phyloP scores from a whole-genome alignment of 805 yeast species.

The Kodamaea lidongshanica region DNA sequence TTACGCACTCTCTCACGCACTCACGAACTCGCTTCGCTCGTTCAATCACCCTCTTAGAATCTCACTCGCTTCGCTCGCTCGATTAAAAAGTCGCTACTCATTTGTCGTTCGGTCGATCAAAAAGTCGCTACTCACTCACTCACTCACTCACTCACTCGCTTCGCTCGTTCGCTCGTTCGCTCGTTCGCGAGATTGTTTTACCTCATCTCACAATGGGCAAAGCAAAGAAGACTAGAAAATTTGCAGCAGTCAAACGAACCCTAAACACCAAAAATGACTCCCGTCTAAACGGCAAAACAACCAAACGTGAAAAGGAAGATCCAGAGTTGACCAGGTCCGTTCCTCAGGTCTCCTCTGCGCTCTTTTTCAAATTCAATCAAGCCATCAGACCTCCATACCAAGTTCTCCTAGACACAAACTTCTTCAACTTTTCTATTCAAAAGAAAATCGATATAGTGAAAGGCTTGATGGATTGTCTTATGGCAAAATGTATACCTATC shows the following conservation, averaged over 20 bases:
- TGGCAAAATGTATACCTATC: slow-evolving; percentile 92
- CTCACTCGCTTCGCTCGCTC: no score
- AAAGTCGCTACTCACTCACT: no score
- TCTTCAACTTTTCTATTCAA: slow-evolving; percentile 92
- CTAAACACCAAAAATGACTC: slow-evolving; percentile 62
- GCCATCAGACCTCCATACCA: slow-evolving; percentile 98
- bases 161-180: no score
- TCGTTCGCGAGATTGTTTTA: no score
- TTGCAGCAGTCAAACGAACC: slow-evolving; percentile 85
- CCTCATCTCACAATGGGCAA: slow-evolving; percentile 65
- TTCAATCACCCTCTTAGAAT: no score
- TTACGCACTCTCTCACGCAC: no score
- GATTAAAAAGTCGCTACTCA: no score
- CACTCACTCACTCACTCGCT: no score
- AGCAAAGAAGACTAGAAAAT: slow-evolving; percentile 94
- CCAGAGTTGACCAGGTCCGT: slow-evolving; percentile 51
- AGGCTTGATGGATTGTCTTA: slow-evolving; percentile 93
- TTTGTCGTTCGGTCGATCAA: no score
- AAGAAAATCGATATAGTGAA: slow-evolving; percentile 91
- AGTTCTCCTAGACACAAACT: slow-evolving; percentile 91
- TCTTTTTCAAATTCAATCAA: slow-evolving; percentile 89
- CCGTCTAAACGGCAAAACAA: slow-evolving; percentile 37
- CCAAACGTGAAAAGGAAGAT: slow-evolving; percentile 43
- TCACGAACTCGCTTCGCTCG: no score
- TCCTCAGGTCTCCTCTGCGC: slow-evolving; percentile 94